Conservation (phyloP, 768 basidiomycete genomes). For the Tylopilus subfusipes region DNA sequence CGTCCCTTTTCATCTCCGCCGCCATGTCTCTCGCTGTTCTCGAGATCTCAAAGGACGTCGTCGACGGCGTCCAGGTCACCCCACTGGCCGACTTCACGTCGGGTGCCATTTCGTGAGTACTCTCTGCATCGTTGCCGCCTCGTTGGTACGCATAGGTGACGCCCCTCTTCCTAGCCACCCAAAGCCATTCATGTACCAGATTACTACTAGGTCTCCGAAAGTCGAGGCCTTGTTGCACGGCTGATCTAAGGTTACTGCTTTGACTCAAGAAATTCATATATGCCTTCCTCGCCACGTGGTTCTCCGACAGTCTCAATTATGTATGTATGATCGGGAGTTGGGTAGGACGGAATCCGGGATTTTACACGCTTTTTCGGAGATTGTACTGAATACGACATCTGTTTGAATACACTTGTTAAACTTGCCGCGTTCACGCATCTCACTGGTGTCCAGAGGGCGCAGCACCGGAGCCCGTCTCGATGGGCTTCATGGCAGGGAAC, state of each 20-base stretch:
- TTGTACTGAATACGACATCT: background rate
- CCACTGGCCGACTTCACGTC: constrained; percentile 42
- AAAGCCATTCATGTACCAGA: constrained; percentile 52
- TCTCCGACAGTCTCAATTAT: background rate
- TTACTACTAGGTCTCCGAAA: constrained; percentile 49
- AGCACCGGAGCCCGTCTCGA: constrained; percentile 44
- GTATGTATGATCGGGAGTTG: background rate
- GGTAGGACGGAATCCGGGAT: background rate
- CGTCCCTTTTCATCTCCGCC: constrained; percentile 23
- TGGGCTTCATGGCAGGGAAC: constrained; percentile 97
- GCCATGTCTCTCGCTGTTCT: constrained; percentile 45
- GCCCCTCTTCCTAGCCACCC: constrained; percentile 36
- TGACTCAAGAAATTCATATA: no score
- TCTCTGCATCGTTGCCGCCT: no score
- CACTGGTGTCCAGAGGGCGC: constrained; percentile 25
- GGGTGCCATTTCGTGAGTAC: constrained; percentile 43
- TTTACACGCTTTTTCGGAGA: background rate
- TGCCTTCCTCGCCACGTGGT: background rate
- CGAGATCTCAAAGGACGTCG: constrained; percentile 39
- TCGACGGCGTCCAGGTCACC: constrained; percentile 40
- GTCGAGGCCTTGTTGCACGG: constrained; percentile 21
- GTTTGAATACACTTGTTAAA: constrained; percentile 21
- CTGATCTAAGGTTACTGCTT: background rate
- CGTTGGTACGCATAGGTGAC: no score
- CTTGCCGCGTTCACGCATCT: constrained; percentile 20